Evolutionary conservation across 345 rosid genomes (phyloP).

Genomic region (Toxicodendron radicans): DNA sequence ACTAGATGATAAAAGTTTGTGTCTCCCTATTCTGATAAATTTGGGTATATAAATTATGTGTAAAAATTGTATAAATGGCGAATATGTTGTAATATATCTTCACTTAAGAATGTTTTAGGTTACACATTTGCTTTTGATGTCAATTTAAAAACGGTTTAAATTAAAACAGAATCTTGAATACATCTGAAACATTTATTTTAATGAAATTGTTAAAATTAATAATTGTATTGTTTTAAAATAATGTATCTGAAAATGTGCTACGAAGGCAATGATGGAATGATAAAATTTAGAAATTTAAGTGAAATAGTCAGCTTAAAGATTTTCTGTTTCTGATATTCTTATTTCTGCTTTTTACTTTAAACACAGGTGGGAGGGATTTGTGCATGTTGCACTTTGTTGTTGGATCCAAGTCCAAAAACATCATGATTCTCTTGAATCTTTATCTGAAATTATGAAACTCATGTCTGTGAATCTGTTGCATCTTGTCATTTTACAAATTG

Average conservation of each 20-base stretch:
- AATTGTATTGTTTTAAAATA: background rate
- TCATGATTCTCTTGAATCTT: slow-evolving; percentile 15
- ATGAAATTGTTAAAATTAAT: background rate
- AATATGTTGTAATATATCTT: background rate
- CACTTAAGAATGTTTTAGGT: background rate
- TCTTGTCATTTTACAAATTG: slow-evolving; percentile 36
- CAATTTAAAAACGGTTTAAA: background rate
- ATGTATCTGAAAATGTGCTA: no score
- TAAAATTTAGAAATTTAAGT: background rate
- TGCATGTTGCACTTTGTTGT: slow-evolving; percentile 39
- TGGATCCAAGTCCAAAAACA: slow-evolving; percentile 36
- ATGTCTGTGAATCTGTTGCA: slow-evolving; percentile 42
- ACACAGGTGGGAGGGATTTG: slow-evolving; percentile 68
- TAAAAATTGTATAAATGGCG: background rate
- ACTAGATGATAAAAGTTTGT: slow-evolving; percentile 2
- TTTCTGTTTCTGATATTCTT: background rate
- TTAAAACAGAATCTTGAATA: background rate
- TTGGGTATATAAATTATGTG: background rate
- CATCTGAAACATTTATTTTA: background rate
- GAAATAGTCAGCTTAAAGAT: background rate
- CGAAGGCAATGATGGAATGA: background rate
- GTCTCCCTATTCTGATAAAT: background rate
- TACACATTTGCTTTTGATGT: no score
- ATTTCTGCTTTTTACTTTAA: slow-evolving; percentile 2
- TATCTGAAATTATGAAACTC: slow-evolving; percentile 26